Evolutionary conservation across 495 filamentous ascomycete species (phyloP).

Genomic region (Hypoxylon fuscum): DNA sequence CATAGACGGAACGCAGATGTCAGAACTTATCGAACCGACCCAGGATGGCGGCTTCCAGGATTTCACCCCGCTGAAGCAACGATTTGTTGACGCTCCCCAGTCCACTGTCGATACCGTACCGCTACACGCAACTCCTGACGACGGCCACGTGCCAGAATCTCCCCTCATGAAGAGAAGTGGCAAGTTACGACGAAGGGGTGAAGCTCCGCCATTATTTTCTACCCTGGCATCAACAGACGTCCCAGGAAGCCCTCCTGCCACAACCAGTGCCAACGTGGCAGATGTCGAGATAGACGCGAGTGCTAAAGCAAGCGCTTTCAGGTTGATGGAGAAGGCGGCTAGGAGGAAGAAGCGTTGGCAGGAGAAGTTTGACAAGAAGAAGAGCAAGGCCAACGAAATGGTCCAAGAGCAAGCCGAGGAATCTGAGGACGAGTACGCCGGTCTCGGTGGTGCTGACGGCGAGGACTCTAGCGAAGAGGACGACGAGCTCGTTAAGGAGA

Average conservation of each 20-base stretch:
- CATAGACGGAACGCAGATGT: constrained; percentile 64
- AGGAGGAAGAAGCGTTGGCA: constrained; percentile 61
- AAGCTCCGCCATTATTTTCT: constrained; percentile 35
- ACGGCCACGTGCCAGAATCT: constrained; percentile 59
- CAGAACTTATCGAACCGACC: constrained; percentile 76
- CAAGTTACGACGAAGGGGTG: constrained; percentile 62
- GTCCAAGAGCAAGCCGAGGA: constrained; percentile 94
- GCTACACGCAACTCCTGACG: constrained; percentile 51
- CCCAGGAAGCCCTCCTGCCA: constrained; percentile 25
- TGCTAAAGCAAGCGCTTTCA: constrained; percentile 63
- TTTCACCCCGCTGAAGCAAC: constrained; percentile 62
- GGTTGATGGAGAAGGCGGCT: constrained; percentile 76
- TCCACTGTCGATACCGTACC: constrained; percentile 78
- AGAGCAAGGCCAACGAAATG: constrained; percentile 86
- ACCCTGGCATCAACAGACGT: constrained; percentile 10
- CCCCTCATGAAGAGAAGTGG: constrained; percentile 67
- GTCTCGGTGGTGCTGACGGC: constrained; percentile 87
- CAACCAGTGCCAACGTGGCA: constrained; percentile 53
- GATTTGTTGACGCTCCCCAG: constrained; percentile 68
- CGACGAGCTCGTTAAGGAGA: constrained; percentile 71
- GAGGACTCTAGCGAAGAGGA: constrained; percentile 82
- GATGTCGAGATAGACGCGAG: constrained; percentile 6
- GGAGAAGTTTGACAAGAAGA: constrained; percentile 79
- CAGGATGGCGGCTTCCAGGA: constrained; percentile 83
- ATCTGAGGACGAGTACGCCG: constrained; percentile 98